These are phyloP conservation scores for Mytilinidion resinicola DNA, from an alignment of 495 filamentous ascomycete species.

Conservation along the genomic window DNA sequence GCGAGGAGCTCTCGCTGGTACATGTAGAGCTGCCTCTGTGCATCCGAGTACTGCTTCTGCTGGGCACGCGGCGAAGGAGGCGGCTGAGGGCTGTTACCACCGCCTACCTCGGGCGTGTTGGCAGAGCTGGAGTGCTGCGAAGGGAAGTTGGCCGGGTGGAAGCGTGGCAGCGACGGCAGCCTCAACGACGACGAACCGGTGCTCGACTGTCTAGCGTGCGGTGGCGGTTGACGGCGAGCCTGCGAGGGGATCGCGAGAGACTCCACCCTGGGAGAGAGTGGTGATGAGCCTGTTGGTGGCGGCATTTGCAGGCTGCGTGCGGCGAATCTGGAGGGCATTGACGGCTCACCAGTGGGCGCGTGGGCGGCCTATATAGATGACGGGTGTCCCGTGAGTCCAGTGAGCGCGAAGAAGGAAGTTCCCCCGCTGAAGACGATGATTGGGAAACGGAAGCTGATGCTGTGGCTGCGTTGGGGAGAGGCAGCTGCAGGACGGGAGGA, in stretches of 20 bases:
- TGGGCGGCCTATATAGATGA: too few species aligned
- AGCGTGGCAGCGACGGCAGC: constrained; percentile 37
- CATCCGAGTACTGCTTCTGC: constrained; percentile 34
- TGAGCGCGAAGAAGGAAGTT: too few species aligned
- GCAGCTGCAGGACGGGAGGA: neutral
- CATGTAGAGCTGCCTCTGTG: constrained; percentile 35
- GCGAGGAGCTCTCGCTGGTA: constrained; percentile 36
- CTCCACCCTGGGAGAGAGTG: constrained; percentile 25
- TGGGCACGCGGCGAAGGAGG: constrained; percentile 30
- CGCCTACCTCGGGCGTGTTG: constrained; percentile 26
- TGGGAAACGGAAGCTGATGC: too few species aligned
- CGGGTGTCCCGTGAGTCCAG: too few species aligned
- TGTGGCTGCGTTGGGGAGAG: too few species aligned
- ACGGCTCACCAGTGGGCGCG: too few species aligned
- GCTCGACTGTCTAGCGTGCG: constrained; percentile 14
- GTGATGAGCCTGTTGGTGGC: constrained; percentile 9
- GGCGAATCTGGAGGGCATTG: neutral
- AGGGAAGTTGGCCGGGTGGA: constrained; percentile 40
- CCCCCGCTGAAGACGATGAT: too few species aligned
- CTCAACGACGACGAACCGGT: constrained; percentile 25
- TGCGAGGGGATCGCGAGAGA: constrained; percentile 24
- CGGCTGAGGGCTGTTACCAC: constrained; percentile 24
- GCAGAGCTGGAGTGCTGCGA: constrained; percentile 26
- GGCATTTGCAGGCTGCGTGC: neutral
- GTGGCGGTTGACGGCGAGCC: constrained; percentile 14